A percentile compares a stretch with the other conserved stretches of the same genome.
These are phyloP conservation scores for Herpotrichia juniperi DNA, from an alignment of 2,329 filamentous ascomycete genomes.

Conservation along the genomic window DNA sequence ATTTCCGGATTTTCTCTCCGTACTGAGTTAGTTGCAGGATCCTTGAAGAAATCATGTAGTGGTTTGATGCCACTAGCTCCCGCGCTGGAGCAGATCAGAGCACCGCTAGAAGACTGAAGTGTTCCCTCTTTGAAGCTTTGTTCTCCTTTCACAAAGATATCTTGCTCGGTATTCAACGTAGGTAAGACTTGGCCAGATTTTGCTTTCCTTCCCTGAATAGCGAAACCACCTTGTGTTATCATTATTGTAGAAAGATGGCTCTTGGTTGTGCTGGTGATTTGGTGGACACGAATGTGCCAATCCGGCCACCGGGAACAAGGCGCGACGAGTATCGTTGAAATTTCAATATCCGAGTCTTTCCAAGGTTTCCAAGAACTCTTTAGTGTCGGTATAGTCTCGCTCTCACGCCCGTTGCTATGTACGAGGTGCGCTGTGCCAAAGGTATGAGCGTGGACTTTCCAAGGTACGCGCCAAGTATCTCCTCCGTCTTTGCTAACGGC, in stretches of 20 bases:
- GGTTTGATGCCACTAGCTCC: constrained; percentile 33
- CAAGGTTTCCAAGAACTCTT: constrained; percentile 36
- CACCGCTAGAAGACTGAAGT: constrained; percentile 7
- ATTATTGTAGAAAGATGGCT: constrained; percentile 5
- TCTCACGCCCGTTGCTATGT: background rate
- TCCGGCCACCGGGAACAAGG: constrained; percentile 34
- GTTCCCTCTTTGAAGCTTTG: constrained; percentile 24
- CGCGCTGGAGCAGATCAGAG: constrained; percentile 33
- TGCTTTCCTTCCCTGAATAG: constrained; percentile 33
- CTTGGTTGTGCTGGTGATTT: constrained; percentile 15
- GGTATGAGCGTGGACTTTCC: constrained; percentile 26
- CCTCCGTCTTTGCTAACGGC: constrained; percentile 46
- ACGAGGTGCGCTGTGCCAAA: constrained; percentile 13
- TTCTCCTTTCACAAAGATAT: background rate
- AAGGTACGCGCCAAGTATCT: constrained; percentile 48
- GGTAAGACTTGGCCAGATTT: constrained; percentile 26
- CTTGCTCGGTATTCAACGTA: background rate
- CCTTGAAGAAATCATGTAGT: background rate
- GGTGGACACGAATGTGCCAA: constrained; percentile 35
- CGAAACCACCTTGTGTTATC: constrained; percentile 34
- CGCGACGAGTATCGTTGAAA: constrained; percentile 29
- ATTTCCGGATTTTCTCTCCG: constrained; percentile 8
- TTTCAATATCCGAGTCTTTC: constrained; percentile 31
- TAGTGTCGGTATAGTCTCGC: constrained; percentile 19
- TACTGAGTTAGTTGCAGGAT: background rate